Conservation (phyloP, 305 asterid species). For the Rubia occidens region DNA sequence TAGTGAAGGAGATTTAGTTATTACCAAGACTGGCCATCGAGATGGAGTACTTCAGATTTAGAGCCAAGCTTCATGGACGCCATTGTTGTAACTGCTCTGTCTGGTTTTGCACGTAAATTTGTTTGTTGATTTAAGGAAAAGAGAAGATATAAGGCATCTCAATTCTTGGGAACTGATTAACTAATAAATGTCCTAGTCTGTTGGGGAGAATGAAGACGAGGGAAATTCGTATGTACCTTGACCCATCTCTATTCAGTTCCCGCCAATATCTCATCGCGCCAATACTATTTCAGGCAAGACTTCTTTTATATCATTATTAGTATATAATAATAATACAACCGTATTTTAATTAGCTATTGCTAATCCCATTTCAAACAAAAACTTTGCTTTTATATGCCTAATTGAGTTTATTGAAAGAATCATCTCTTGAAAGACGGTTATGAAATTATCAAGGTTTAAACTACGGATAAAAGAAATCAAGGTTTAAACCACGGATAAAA, state of each 20-base stretch:
- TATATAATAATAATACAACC: too few relatives aligned
- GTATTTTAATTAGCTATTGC: too few relatives aligned
- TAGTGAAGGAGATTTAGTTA: neutral
- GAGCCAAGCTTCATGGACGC: conserved; percentile 75
- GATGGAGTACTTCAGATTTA: conserved; percentile 68
- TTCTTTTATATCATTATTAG: too few relatives aligned
- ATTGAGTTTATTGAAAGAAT: too few relatives aligned
- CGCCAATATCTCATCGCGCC: conserved; percentile 25
- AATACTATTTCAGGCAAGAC: too few relatives aligned
- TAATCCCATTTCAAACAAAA: too few relatives aligned
- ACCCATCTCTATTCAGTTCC: conserved; percentile 27
- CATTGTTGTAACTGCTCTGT: conserved; percentile 24
- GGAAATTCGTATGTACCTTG: conserved; percentile 19
- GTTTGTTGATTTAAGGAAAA: neutral
- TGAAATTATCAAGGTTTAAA: too few relatives aligned
- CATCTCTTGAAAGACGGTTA: too few relatives aligned
- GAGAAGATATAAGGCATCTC: neutral
- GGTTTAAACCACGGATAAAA: too few relatives aligned
- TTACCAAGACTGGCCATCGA: conserved; percentile 69
- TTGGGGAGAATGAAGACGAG: conserved; percentile 26
- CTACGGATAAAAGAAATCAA: too few relatives aligned
- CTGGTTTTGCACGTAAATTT: neutral
- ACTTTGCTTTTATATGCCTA: too few relatives aligned
- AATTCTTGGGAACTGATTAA: neutral
- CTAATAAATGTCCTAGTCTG: conserved; percentile 30